These are phyloP conservation scores for Isatis tinctoria DNA, from an alignment of 345 rosid genomes.

Conservation along the genomic window DNA sequence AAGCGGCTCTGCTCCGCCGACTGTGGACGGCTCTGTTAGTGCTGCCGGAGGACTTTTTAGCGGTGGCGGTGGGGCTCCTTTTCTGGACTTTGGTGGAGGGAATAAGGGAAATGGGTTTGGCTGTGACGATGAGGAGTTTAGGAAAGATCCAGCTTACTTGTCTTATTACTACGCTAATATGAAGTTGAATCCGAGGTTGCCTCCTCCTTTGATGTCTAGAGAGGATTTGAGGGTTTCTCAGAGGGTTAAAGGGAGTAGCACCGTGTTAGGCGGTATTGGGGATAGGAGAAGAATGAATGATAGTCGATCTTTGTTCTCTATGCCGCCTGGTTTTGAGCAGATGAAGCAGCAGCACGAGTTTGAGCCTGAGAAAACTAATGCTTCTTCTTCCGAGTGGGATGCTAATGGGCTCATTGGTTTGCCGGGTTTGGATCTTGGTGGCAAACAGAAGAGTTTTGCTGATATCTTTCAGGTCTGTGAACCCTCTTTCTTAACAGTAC, in stretches of 20 bases:
- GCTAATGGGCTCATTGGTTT: slow-evolving; percentile 78
- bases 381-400: slow-evolving; percentile 67
- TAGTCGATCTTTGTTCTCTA: slow-evolving; percentile 54
- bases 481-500: not conserved
- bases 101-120: slow-evolving; percentile 42
- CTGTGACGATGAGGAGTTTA: slow-evolving; percentile 62
- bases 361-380: slow-evolving; percentile 27
- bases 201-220: slow-evolving; percentile 79
- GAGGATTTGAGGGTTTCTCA: slow-evolving; percentile 83
- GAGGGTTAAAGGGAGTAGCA: slow-evolving; percentile 47
- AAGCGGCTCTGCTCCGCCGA: slow-evolving; percentile 97
- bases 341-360: slow-evolving; percentile 34
- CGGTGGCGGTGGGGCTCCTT: slow-evolving; percentile 27
- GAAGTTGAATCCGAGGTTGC: slow-evolving; percentile 85
- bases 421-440: slow-evolving; percentile 45
- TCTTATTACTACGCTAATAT: slow-evolving; percentile 71
- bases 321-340: slow-evolving; percentile 71
- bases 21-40: slow-evolving; percentile 74
- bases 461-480: slow-evolving; percentile 81
- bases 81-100: slow-evolving; percentile 24
- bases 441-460: slow-evolving; percentile 71
- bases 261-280: slow-evolving; percentile 48
- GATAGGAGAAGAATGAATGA: slow-evolving; percentile 53
- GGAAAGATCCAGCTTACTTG: slow-evolving; percentile 75
- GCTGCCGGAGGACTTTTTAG: slow-evolving; percentile 66